Base-by-base conservation (phyloP, 2,329 filamentous ascomycete genomes). In the Fusarium avenaceum region DNA sequence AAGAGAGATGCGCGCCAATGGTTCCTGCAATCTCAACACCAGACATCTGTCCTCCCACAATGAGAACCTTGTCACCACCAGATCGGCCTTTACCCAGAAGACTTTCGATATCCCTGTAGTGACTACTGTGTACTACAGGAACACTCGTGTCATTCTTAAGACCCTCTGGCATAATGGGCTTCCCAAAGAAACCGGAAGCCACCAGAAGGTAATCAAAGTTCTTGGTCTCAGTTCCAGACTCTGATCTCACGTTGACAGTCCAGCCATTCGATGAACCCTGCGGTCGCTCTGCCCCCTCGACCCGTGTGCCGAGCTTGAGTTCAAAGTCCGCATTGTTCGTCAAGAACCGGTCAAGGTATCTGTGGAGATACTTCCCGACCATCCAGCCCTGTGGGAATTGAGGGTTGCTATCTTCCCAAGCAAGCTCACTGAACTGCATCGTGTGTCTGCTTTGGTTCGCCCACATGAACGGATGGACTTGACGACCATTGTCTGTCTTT, bases 1-100 rank as follows among this genome's bases (percentile, higher is more conserved):
- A 88, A 0, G 92, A 94, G 2, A 95, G 77, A 65, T 94, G 88
- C 6, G 88, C 83, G 13, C 91, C 92, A 49, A 94, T 86, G 3
- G 89, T 89, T 11, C 88, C 89, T 0, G 92, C 90, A 48, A 90
- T 90, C 80, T 96, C 93, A 7, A 92, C 87, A 1, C 92, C 92
- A 3, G 92, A 95, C 85, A 96, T 94, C 72, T 94, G 92, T 1
- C 92, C 92, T 1, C 93, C 93, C 1, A 94, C 87, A 1, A 96
- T 83, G 2, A 93, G 82, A 17, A 96, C 88, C 72, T 89, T 92
- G 19, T 87, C 86, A 2, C 82, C 82, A 1, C 73, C 71, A 6
- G 65, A 56, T 3, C 80, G 75, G 0, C 77, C 71, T 13, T 78
- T 74, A 0, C 78, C 79, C 2, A 90, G 71, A 4, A 90, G 76